Evolutionary conservation across 345 rosid species (phyloP), one percentile per base, ranked within the genome.

Genomic region (Camelina laxa): DNA sequence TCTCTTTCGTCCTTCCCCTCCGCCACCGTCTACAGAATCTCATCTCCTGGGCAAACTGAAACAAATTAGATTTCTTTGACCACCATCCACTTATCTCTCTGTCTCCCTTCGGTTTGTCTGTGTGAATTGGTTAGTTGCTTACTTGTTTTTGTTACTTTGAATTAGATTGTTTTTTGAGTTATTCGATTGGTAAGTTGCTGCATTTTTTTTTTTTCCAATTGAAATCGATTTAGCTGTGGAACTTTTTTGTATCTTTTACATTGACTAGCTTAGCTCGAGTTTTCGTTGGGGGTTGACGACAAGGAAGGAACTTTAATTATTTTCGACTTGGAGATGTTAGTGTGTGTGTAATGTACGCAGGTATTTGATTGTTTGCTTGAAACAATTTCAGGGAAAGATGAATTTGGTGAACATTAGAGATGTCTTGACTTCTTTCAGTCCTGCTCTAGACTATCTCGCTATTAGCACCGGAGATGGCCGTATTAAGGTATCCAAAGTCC

Each of bases 381-480:
- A 61, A 47, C 24, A 56, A 5, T 67, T 72, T 76, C 83, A 87
- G 87, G 81, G 73, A 57, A 73, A 72, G 27, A 91, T 94, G 98
- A 86, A 79, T 30, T 83, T 85, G 44, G 77, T 82, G 62, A 87
- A 86, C 82, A 85, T 89, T 59, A 88, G 87, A 76, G 97, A 87
- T 76, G 74, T 92, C 7, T 80, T 92, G 81, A 90, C 96, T 17
- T 82, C 91, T 36, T 89, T 87, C 66, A 92, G 97, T 65, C 97
- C 96, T 20, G 75, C 88, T 0, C 60, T 90, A 50, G 93, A 92
- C 64, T 88, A 89, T 74, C 85, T 92, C 7, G 97, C 97, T 33
- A 77, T 92, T 75, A 81, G 87, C 76, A 79, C 93, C 1, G 97
- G 97, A 15, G 96, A 89, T 82, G 97, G 96, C 67, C 84, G 97